These are phyloP conservation scores for Exophiala sideris DNA, from an alignment of 2,329 filamentous ascomycete species.

Conservation along the genomic window DNA sequence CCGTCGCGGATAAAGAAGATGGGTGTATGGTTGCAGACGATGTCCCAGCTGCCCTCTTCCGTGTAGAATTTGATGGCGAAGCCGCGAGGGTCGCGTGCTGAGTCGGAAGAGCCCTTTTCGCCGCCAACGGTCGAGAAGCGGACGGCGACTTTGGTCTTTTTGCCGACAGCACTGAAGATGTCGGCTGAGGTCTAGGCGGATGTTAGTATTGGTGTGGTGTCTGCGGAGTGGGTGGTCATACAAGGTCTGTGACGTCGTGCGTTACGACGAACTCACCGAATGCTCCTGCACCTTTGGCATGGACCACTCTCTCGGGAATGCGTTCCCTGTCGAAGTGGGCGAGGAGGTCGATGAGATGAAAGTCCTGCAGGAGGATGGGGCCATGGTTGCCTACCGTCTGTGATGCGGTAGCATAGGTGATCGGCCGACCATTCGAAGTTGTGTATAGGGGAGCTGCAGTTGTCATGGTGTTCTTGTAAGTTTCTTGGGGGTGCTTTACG, in stretches of 20 bases:
- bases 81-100: conserved; percentile 48
- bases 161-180: conserved; percentile 42
- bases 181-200: conserved; percentile 45
- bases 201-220: neutral
- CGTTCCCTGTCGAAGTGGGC: conserved; percentile 61
- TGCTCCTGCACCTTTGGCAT: conserved; percentile 58
- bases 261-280: conserved; percentile 60
- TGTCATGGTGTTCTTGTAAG: neutral
- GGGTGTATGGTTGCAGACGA: conserved; percentile 44
- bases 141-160: conserved; percentile 47
- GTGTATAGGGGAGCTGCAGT: conserved; percentile 12
- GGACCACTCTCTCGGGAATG: conserved; percentile 62
- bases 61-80: conserved; percentile 53
- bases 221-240: neutral
- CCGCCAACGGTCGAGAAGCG: conserved; percentile 47
- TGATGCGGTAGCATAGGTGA: conserved; percentile 11
- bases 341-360: conserved; percentile 58
- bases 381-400: conserved; percentile 31
- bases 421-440: conserved; percentile 11
- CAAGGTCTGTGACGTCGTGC: conserved; percentile 53
- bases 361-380: conserved; percentile 52
- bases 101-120: conserved; percentile 47
- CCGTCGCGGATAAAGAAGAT: conserved; percentile 56
- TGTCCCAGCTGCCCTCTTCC: conserved; percentile 51
- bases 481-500: too few species aligned